phyloP scores from a whole-genome alignment of 495 filamentous ascomycete genomes.

The Penicillium flavigenum region DNA sequence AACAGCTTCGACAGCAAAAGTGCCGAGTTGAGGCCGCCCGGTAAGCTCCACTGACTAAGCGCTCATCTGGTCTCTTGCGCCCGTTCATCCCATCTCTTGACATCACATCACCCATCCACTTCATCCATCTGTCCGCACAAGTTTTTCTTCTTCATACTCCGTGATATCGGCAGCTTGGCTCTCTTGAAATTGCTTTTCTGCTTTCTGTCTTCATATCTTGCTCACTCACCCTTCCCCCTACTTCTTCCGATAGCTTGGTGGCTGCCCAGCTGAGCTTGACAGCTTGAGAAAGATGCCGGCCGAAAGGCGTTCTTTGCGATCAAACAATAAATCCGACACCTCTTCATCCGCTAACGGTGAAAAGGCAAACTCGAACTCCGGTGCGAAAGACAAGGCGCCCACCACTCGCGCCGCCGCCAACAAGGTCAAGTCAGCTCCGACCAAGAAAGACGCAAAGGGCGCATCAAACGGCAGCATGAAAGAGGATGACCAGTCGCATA shows the following conservation, averaged over 20 bases:
- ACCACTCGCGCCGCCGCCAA: conserved; percentile 45
- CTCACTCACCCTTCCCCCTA: conserved; percentile 25
- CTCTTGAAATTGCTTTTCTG: conserved; percentile 22
- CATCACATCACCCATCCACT: conserved; percentile 50
- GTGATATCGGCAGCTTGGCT: conserved; percentile 20
- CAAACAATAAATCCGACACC: conserved; percentile 55
- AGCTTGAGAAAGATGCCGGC: conserved; percentile 52
- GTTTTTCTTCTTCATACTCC: conserved; percentile 25
- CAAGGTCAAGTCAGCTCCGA: conserved; percentile 50
- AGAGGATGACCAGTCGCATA: conserved; percentile 63
- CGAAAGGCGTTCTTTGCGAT: conserved; percentile 57
- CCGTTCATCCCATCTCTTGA: conserved; percentile 45
- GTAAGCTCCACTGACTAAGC: conserved; percentile 49
- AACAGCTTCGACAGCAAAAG: background rate
- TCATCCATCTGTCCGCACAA: conserved; percentile 34
- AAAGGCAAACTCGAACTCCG: conserved; percentile 51
- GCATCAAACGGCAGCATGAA: conserved; percentile 47
- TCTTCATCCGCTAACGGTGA: conserved; percentile 59
- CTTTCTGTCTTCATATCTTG: conserved; percentile 20
- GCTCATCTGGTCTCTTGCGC: conserved; percentile 36
- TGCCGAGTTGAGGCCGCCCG: conserved; percentile 5
- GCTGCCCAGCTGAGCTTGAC: conserved; percentile 39
- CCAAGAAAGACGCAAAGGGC: conserved; percentile 53
- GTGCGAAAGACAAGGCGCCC: conserved; percentile 50
- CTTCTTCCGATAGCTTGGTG: conserved; percentile 36